phyloP scores from a whole-genome alignment of 352 stramenopile genomes.

The Lagenidium sp. region DNA sequence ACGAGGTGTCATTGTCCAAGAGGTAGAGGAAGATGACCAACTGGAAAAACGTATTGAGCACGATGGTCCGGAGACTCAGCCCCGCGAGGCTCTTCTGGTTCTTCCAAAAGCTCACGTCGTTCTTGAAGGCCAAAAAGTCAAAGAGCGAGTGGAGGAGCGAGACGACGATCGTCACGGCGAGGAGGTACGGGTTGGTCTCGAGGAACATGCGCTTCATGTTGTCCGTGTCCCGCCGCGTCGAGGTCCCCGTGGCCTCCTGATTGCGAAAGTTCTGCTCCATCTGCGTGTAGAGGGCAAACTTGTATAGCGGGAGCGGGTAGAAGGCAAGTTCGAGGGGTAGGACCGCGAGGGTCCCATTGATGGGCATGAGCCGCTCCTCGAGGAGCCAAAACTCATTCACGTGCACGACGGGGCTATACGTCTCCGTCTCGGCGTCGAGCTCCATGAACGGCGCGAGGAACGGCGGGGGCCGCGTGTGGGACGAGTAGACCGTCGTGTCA shows the following conservation, averaged over 20 bases:
- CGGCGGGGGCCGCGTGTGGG: conserved; percentile 39
- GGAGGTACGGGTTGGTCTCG: conserved; percentile 96
- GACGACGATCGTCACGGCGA: conserved; percentile 92
- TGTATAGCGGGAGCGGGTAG: conserved; percentile 81
- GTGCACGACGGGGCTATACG: conserved; percentile 89
- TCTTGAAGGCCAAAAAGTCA: conserved; percentile 99
- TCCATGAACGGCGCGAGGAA: conserved; percentile 58
- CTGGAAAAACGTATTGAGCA: conserved; percentile 96
- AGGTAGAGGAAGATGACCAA: conserved; percentile 97
- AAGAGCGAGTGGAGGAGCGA: conserved; percentile 97
- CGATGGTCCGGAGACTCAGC: conserved; percentile 90
- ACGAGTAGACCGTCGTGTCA: conserved; percentile 61
- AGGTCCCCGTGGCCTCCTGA: conserved; percentile 90
- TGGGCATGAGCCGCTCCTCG: conserved; percentile 70
- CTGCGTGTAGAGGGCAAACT: conserved; percentile 90
- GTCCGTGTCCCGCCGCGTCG: conserved; percentile 83
- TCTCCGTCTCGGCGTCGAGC: conserved; percentile 35
- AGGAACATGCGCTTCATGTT: conserved; percentile 95
- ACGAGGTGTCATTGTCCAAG: conserved; percentile 95
- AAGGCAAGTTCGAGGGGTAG: conserved; percentile 84
- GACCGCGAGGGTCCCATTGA: conserved; percentile 84
- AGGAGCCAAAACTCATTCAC: conserved; percentile 94
- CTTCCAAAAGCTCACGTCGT: conserved; percentile 98
- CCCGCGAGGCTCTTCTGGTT: conserved; percentile 96
- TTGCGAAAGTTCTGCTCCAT: conserved; percentile 90